Percentiles rank a stretch among this genome's conserved stretches.
These are phyloP conservation scores for Pseudofabraea citricarpa DNA, from an alignment of 2,329 filamentous ascomycete genomes.

Conservation along the genomic window DNA sequence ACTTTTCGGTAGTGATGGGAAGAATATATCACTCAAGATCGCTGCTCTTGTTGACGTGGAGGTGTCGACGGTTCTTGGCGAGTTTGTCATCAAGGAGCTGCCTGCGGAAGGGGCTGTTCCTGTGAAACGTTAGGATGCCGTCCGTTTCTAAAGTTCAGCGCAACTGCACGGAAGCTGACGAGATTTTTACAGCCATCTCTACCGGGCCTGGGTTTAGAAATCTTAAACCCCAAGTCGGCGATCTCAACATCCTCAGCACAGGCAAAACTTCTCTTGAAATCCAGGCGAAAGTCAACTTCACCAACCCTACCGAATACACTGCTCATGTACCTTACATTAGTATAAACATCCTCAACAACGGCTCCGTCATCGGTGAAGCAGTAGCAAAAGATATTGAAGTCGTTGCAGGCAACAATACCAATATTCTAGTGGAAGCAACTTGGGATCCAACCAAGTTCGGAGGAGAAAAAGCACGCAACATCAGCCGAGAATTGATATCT, in stretches of 20 bases:
- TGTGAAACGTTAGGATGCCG: constrained; percentile 83
- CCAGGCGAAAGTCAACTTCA: constrained; percentile 71
- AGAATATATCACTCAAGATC: constrained; percentile 67
- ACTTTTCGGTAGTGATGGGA: constrained; percentile 59
- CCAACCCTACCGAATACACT: constrained; percentile 85
- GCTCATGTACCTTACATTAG: constrained; percentile 77
- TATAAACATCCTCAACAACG: constrained; percentile 70
- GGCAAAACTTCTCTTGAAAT: constrained; percentile 66
- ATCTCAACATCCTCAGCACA: constrained; percentile 69
- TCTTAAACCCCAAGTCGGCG: constrained; percentile 60
- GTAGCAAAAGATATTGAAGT: constrained; percentile 61
- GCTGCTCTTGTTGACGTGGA: constrained; percentile 78
- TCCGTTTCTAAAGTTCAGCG: constrained; percentile 36
- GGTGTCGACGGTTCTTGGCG: constrained; percentile 75
- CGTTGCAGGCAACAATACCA: constrained; percentile 64
- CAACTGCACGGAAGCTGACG: constrained; percentile 27
- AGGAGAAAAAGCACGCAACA: constrained; percentile 53
- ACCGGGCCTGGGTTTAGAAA: constrained; percentile 41
- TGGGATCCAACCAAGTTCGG: constrained; percentile 68
- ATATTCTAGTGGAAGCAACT: constrained; percentile 59
- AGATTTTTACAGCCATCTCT: constrained; percentile 48
- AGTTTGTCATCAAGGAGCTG: constrained; percentile 75
- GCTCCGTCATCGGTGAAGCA: constrained; percentile 70
- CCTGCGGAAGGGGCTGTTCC: constrained; percentile 81
- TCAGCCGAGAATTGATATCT: constrained; percentile 72